Conservation (phyloP, 2,329 filamentous ascomycete species). For the Xylariaceae sp. region DNA sequence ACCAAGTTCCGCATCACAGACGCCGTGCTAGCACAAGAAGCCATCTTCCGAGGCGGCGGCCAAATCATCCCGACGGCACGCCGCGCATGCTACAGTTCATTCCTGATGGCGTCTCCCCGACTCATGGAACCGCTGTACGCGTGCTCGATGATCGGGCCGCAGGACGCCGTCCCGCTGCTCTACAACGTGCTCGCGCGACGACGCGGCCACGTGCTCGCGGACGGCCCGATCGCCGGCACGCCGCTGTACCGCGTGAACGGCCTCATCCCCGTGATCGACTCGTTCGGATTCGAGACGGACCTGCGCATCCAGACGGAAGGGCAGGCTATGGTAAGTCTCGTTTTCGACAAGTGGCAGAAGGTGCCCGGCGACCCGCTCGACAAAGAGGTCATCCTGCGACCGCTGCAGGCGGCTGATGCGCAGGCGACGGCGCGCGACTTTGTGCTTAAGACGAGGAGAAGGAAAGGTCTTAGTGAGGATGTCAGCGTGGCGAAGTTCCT, state of each 20-base stretch:
- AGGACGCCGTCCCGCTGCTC: constrained; percentile 78
- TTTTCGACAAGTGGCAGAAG: constrained; percentile 94
- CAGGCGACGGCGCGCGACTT: constrained; percentile 93
- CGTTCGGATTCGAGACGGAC: constrained; percentile 97
- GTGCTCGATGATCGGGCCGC: constrained; percentile 86
- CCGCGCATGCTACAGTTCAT: constrained; percentile 89
- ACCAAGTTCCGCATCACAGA: constrained; percentile 97
- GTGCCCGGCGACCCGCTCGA: constrained; percentile 95
- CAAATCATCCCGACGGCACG: constrained; percentile 96
- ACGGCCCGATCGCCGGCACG: constrained; percentile 89
- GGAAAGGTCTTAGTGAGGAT: constrained; percentile 93
- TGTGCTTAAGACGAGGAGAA: constrained; percentile 86
- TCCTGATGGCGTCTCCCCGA: constrained; percentile 92
- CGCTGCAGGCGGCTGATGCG: constrained; percentile 79
- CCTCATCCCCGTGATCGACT: constrained; percentile 91
- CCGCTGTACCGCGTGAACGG: constrained; percentile 89
- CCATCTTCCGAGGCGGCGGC: constrained; percentile 90
- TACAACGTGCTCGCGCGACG: constrained; percentile 89
- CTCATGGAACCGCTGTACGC: constrained; percentile 96
- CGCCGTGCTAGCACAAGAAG: constrained; percentile 76
- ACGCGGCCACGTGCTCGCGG: constrained; percentile 87
- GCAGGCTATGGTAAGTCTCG: constrained; percentile 80
- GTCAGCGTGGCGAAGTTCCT: constrained; percentile 94
- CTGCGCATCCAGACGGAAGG: constrained; percentile 93
- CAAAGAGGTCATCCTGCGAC: constrained; percentile 72